Base-by-base conservation (phyloP, 176 grass and related monocot species). In the Oryza longistaminata region DNA sequence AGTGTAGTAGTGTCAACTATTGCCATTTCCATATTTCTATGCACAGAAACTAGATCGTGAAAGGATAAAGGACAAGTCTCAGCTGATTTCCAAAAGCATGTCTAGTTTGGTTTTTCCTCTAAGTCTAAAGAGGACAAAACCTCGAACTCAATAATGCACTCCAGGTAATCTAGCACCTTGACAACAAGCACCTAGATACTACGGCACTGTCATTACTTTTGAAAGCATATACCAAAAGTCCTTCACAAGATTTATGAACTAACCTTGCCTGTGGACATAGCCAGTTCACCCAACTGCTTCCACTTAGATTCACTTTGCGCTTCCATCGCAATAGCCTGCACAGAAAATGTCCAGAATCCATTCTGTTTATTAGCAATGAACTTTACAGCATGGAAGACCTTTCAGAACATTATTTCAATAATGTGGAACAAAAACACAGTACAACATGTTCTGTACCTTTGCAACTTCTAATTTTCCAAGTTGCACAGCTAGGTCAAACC, bases 261-360 rank as follows among this genome's bases (percentile, higher is more conserved):
- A 83, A 98, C 96, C 88, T 98, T 98, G 66, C 96, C 96, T 44
- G 86, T 91, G 64, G 93, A 98, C 90, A 98, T 89, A 62, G 96
- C 96, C 3, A 96, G 84, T 66, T 96, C 96, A 29, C 96, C 96
- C 77, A 98, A 74, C 88, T 96, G 93, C 81, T 98, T 98, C 96
- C 93, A 98, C 86, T 98, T 98, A 15, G 96, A 98, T 83, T 98
- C 93, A 81, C 93, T 96, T 87, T 96, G 96, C n/a, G 91, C 85
- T 87, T 96, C 93, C 83, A 74, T 78, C 3, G 93, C 93, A 39
- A 98, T 96, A 84, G 90, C 88, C 96, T 98, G 81, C 79, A 88
- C 6, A 46, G 34, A 60, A 89, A 81, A 87, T 84, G 22, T 24
- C 67, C 27, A 55, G 2, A 81, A 43, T 80, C 78, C 53, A 70